Percentiles rank a stretch among this genome's conserved stretches.
Evolutionary conservation across 2,329 filamentous ascomycete genomes (phyloP).

Genomic region (Monosporascus ibericus): DNA sequence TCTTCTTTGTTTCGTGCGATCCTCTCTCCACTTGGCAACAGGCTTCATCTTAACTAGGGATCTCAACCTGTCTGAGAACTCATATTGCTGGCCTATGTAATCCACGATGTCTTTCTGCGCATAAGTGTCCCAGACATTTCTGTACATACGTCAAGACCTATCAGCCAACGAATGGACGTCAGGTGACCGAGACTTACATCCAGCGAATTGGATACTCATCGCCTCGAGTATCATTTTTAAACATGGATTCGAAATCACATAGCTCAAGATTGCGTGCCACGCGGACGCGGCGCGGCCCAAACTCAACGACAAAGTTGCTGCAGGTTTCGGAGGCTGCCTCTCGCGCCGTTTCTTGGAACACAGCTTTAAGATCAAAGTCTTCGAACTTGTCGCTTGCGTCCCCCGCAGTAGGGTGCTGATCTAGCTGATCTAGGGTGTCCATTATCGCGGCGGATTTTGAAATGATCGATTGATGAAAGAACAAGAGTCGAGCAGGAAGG

Average conservation of each 20-base stretch:
- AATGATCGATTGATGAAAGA: background rate
- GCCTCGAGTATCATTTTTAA: conserved; percentile 29
- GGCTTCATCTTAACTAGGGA: conserved; percentile 45
- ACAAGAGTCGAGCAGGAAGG: background rate
- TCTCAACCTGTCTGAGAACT: conserved; percentile 60
- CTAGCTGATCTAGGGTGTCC: no score
- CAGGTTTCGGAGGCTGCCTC: conserved; percentile 35
- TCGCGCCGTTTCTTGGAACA: conserved; percentile 38
- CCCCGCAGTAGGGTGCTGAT: background rate
- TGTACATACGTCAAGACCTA: conserved; percentile 20
- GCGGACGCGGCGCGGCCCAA: conserved; percentile 48
- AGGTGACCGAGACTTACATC: conserved; percentile 47
- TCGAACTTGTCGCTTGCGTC: conserved; percentile 27
- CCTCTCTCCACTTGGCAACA: conserved; percentile 2
- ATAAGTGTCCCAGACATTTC: conserved; percentile 66
- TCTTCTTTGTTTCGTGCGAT: background rate
- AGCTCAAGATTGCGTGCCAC: conserved; percentile 49
- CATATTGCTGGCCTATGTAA: conserved; percentile 54
- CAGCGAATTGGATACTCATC: conserved; percentile 51
- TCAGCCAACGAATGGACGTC: conserved; percentile 1
- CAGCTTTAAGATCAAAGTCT: conserved; percentile 45
- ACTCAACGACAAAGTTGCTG: conserved; percentile 60
- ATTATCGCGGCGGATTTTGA: conserved; percentile 7
- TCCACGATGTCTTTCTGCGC: conserved; percentile 49
- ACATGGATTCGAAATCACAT: conserved; percentile 33